These are phyloP conservation scores for Nectriaceae sp. DNA, from an alignment of 2,329 filamentous ascomycete species.

Conservation along the genomic window DNA sequence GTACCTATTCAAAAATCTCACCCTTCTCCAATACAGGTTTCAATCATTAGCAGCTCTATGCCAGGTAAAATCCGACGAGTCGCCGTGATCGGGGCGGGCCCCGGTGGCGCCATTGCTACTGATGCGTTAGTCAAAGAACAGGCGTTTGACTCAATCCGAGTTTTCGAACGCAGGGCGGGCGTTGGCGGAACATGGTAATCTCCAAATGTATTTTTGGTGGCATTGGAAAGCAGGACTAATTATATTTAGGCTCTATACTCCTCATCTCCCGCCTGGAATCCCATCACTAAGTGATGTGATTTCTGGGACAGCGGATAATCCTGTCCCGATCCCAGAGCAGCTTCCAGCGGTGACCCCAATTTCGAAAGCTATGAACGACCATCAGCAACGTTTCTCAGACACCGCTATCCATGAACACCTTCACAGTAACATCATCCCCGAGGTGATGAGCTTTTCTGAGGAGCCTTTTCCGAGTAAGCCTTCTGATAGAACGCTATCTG, in stretches of 20 bases:
- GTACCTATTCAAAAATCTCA: too few species aligned
- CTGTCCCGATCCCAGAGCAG: slow-evolving; percentile 12
- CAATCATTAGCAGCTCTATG: too few species aligned
- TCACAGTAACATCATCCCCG: slow-evolving; percentile 58
- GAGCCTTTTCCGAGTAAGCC: too few species aligned
- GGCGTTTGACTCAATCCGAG: slow-evolving; percentile 1
- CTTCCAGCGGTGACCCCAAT: slow-evolving; percentile 18
- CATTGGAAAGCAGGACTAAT: background rate
- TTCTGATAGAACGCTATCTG: background rate
- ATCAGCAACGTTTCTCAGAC: too few species aligned
- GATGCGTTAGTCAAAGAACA: background rate
- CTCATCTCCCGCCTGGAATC: slow-evolving; percentile 6
- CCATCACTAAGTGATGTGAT: slow-evolving; percentile 6
- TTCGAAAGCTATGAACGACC: slow-evolving; percentile 15
- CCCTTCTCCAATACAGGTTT: too few species aligned
- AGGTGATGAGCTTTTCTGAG: slow-evolving; percentile 55
- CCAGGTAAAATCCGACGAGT: too few species aligned
- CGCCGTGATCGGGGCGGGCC: slow-evolving; percentile 7
- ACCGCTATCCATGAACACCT: slow-evolving; percentile 55
- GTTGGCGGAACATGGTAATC: slow-evolving; percentile 6
- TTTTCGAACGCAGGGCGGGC: slow-evolving; percentile 4
- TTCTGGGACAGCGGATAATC: slow-evolving; percentile 10
- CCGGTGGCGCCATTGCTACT: slow-evolving; percentile 2
- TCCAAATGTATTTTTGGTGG: background rate
- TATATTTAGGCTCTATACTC: slow-evolving; percentile 10